Evolutionary conservation across 1,284 basidiomycete genomes (phyloP), one percentile per base, ranked within the genome.

Genomic region (Cutaneotrichosporon spelunceum): DNA sequence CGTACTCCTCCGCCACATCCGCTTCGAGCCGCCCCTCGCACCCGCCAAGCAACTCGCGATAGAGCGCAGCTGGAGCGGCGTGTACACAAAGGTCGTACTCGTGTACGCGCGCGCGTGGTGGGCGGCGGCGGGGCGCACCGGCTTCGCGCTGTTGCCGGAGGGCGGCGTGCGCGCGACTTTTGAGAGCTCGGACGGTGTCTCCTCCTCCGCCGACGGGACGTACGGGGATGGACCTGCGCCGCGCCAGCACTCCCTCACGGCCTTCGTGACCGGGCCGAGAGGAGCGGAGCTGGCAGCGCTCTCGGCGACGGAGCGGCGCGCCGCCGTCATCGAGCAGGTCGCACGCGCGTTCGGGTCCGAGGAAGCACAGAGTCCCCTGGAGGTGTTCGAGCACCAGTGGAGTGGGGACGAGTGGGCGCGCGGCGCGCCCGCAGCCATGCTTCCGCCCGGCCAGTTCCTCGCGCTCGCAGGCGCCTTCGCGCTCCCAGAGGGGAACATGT

Each of bases 41-140:
- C 19, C 48, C 14, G 26, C 24, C 24, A 50, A 65, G 36, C 54
- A 52, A 10, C n/a, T 42, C 11, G 53, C 60, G 10, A n/a, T 56
- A 16, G 48, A 58, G n/a, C 63, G 60, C 56, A 36, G 47, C 13
- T 61, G 50, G n/a, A 30, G 42, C 16, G 63, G 63, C 13, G 29
- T 26, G 23, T 65, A 59, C 60, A 6, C 56, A 36, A 65, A 65
- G 63, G 29, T 52, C n/a, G 53, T 65, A 19, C 47, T 61, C n/a
- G 33, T 62, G 29, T 65, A 65, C 53, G 44, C 56, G 23, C 9
- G 14, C 1, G 45, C 63, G 6, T 65, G 63, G 63, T 65, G 63
- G 63, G 8, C 26, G 27, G 63, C 61, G 39, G 30, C 27, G 29
- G 63, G 63, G 16, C 44, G 39, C 34, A 53, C 53, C 19, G 63